Evolutionary conservation across 768 basidiomycete species (phyloP), one percentile per base, ranked within the genome.

Genomic region (Tulasnella calospora): DNA sequence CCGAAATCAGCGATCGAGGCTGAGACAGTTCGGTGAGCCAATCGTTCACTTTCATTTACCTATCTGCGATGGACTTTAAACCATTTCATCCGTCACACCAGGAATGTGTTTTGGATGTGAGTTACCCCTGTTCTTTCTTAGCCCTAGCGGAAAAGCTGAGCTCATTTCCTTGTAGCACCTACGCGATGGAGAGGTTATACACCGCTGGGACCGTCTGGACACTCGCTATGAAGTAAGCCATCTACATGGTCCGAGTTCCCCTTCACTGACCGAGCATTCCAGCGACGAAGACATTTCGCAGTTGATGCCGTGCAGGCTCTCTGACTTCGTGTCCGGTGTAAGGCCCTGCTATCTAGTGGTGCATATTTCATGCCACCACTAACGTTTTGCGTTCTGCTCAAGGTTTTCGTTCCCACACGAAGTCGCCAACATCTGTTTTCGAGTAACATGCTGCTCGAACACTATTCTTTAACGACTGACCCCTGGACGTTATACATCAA

Each of bases 401-500:
- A 35, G 51, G 41, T 15, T 21, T 41, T 27, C 40, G 79, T 67
- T 17, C 73, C 79, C 13, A 61, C 33, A 30, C 67, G 57, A 40
- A 38, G 41, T 4, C 87, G 92, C 12, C 92, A 93, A 82, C 91
- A 91, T 89, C 89, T 91, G 0, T 89, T 91, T 79, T 87, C 87
- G 9, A 86, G 84, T 78, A 87, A 92, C 80, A 83, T 92, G 33
- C 86, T 93, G 23, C 85, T 90, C 3, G 81, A 84, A 3, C 91
- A 94, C 82, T 89, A 89, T 19, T 88, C 88, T 44, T 86, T 87
- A 19, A 88, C 90, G 80, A 89, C 89, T 0, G 93, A 93, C 83
- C 89, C 92, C 0, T 93, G 93, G 81, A 88, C 88, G 12, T 81
- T 94, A 21, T 92, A 91, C 80, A 87, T 92, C 83, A 93, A 94